Base-by-base conservation (phyloP, 2,329 filamentous ascomycete genomes). In the Chaetomium olivaceum region DNA sequence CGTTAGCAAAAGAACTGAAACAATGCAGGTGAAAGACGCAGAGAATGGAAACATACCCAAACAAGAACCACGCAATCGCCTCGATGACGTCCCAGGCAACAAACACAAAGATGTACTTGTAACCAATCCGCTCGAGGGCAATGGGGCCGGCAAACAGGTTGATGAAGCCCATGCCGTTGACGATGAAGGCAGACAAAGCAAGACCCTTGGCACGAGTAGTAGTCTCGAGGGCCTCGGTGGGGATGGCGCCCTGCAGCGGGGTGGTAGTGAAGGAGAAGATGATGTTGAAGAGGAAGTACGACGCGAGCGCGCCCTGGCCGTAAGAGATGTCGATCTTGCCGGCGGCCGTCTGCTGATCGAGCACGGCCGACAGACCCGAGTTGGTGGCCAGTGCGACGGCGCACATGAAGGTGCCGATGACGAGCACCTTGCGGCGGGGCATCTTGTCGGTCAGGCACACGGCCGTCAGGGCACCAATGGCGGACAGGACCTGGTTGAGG, bases 241-340 rank as follows among this genome's bases (percentile, higher is more conserved):
- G 80, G 50, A 82, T 77, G 52, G 82, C 79, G 64, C 78, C 80
- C 67, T 83, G 81, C 14, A 83, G 77, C 1, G 81, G 81, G 1
- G 81, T 83, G 71, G 82, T 82, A 50, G 80, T 81, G 68, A 83
- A 82, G 3, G 80, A 81, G 73, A 81, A 83, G 64, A 82, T 74
- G 31, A 81, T 72, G 71, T 82, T 82, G 76, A 83, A 82, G 19
- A 83, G 72, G 71, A 82, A 82, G 73, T 82, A 82, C 23, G 79
- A 79, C 3, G 80, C 79, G 51, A 83, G 74, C 4, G 79, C 80
- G 19, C 79, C 79, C 67, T 78, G 74, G 50, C 75, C 81, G 64
- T 79, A 81, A 2, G 73, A 76, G 4, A 71, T 61, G 63, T 76
- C 68, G 50, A 81, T 74, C 27, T 72, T 67, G 2, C 74, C 74